Base-by-base conservation (phyloP, 2,329 filamentous ascomycete species). In the Zelopaecilomyces penicillatus region DNA sequence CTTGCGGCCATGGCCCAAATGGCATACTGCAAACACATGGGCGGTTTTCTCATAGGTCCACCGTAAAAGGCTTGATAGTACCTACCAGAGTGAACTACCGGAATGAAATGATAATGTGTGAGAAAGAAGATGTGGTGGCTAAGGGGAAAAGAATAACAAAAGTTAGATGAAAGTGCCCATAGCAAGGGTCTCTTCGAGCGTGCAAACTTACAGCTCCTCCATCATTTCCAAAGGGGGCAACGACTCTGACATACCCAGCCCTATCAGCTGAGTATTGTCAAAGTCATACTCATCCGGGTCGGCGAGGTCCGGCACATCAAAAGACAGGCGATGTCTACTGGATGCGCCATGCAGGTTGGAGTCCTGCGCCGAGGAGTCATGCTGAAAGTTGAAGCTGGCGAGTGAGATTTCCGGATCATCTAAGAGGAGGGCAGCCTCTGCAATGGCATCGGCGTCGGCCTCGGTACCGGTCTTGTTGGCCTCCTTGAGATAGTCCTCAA, bases 1-100 rank as follows among this genome's bases (percentile, higher is more conserved):
- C 79, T 76, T 5, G 88, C 80, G 6, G 87, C 87, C 54, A 87
- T 69, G n/a, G 82, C 78, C 88, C 89, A 95, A 60, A 96, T 87
- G 27, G 82, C 83, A 63, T 96, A 96, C 56, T 90, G 78, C 36
- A 96, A 67, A 56, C 80, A 87, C 57, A 94, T 79, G 1, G 90
- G 86, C 3, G 91, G 90, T 45, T 87, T 82, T 71, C 83, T 79
- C 46, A 85, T 76, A 1, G 86, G 81, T 3, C 82, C 73, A 3
- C 71, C 71, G 56, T 90, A 83, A 65, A 93, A 83, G 3, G 84
- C 76, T 30, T 85, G 80, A 48, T 85, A 69, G 58, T 88, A 95
- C 33, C 86, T 79, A 12, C 78, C 77, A 31, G 80, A 80, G 56
- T 96, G 87, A 35, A 96, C 75, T 54, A 96, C 78, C 4, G 90